Evolutionary conservation across 2,329 filamentous ascomycete genomes (phyloP), one percentile per base, ranked within the genome.

Genomic region (Canariomyces notabilis): DNA sequence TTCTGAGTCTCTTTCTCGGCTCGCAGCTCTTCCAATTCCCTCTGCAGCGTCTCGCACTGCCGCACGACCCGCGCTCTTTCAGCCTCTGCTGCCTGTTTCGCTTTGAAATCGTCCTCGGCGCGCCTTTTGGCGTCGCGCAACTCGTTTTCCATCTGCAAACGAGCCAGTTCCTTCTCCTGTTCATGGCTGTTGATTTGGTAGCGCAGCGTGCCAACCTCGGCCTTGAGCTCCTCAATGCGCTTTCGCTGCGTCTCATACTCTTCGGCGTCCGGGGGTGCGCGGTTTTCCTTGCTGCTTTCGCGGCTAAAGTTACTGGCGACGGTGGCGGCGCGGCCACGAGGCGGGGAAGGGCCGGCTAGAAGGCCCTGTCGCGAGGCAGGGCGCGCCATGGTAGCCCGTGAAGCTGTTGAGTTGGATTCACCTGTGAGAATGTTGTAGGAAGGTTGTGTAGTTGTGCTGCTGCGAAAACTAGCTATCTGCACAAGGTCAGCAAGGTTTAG

Each of bases 171-270:
- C 57, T 87, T 84, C 61, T 97, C 91, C 57, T 95, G 88, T 59
- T 91, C 90, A 43, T 87, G 72, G 15, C 87, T 91, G 59, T 89
- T 87, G 55, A 95, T 76, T 48, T 91, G 88, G 68, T 96, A 98
- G 51, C 83, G 84, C 41, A 96, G 72, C 0, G 89, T 87, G 51
- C 90, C 93, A 34, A 97, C 74, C 66, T 96, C 89, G 2, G 91
- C 88, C 61, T 91, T 90, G 20, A 97, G 75, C 54, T 90, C 85
- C 60, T 97, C 90, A 49, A 76, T 78, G 29, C 71, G 70, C 45
- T 69, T 74, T 39, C 73, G 71, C 60, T 77, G 78, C 37, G 70
- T 73, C 59, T 82, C 78, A 59, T 80, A 79, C 45, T 76, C 72
- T 48, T 79, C 74, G n/a, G 73, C 72, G 48, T 80, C 78, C 1